phyloP scores from a whole-genome alignment of 1,284 basidiomycete species.

The Boletus semigastroideus region DNA sequence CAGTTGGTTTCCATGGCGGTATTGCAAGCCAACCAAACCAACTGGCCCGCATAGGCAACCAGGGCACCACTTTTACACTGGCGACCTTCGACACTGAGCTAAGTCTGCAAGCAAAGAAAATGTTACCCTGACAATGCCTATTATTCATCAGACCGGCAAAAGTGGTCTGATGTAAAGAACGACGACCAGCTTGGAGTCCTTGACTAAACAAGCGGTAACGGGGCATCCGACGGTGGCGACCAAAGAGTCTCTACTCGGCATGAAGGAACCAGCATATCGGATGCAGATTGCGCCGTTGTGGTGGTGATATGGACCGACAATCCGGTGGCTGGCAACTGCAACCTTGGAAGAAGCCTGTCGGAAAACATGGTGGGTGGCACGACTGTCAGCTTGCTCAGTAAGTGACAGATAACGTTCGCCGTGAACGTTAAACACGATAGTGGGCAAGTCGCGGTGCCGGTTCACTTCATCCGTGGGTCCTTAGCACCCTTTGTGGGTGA shows the following conservation, averaged over 20 bases:
- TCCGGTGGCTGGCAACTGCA: neutral
- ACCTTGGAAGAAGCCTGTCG: neutral
- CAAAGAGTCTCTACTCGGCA: neutral
- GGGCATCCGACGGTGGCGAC: neutral
- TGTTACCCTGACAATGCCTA: slow-evolving; percentile 4
- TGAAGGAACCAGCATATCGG: neutral
- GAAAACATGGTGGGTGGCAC: neutral
- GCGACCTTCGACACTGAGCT: neutral
- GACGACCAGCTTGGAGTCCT: neutral
- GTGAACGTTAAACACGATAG: neutral
- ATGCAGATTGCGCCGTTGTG: neutral
- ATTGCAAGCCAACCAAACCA: neutral
- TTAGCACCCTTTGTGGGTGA: neutral
- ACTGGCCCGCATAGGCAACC: neutral
- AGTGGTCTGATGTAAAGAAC: slow-evolving; percentile 7
- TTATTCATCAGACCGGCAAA: neutral
- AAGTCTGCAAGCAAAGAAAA: neutral
- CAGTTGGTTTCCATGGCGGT: slow-evolving; percentile 17
- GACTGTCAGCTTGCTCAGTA: neutral
- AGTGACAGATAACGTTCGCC: slow-evolving; percentile 1
- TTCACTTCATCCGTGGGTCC: slow-evolving; percentile 7
- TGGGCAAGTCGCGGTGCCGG: slow-evolving; percentile 12
- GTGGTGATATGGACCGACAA: neutral
- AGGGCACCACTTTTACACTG: neutral
- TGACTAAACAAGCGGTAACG: neutral